Base-by-base conservation (phyloP, 208 protist species). In the Acanthamoeba triangularis region DNA sequence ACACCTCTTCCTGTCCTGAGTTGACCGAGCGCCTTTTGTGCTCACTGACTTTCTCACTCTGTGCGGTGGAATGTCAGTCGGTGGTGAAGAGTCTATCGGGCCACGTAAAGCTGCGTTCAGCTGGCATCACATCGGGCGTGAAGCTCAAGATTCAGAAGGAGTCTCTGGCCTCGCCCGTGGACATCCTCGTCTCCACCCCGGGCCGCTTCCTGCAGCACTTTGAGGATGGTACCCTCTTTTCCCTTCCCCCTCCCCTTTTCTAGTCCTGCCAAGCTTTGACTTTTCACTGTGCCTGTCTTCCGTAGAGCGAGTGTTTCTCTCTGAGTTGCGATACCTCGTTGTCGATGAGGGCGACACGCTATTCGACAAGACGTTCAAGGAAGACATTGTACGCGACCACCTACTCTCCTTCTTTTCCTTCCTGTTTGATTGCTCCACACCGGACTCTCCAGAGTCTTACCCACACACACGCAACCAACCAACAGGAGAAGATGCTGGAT, bases 151-250 rank as follows among this genome's bases (percentile, higher is more conserved):
- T 90, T 65, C 82, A 90, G 33, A 90, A 90, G 82, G 54, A 56
- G 49, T 33, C 82, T 28, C 47, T 90, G 47, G 16, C 49, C 41
- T 47, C 82, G n/a, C 44, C 88, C 47, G 54, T 93, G 20, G 88
- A 93, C 35, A 93, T 93, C 35, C 47, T 93, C 35, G 61, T 93
- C 35, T 49, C 88, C n/a, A 93, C 88, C 7, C 88, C 88, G n/a
- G 88, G 88, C 25, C 37, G 65, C 18, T 93, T 93, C 41, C 33
- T 93, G 52, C 52, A 93, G 61, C 54, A 93, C 59, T 78, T 93
- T 41, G 88, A 93, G 5, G 23, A 47, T n/a, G 88, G 88, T 93
- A 44, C 30, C 6, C 33, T 0, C 65, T 30, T n/a, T 3, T 76
- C 14, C 49, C 28, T 78, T 30, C 41, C 20, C 61, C 49, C 25